Percentiles rank a stretch among this genome's conserved stretches.
phyloP scores from a whole-genome alignment of 805 yeast genomes.

The Priceomyces castillae region DNA sequence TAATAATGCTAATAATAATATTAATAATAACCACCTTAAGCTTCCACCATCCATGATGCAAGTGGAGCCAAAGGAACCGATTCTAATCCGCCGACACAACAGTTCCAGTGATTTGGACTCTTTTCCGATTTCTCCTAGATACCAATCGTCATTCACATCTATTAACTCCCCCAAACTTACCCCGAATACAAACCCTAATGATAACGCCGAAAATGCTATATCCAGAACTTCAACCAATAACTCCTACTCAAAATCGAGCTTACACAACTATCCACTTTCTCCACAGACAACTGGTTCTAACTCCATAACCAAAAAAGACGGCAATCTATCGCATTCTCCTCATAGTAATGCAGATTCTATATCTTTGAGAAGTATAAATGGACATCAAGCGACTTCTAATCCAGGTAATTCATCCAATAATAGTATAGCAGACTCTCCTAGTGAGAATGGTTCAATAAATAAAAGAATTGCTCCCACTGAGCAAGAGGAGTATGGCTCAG shows the following conservation, averaged over 20 bases:
- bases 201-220: conserved; percentile 2
- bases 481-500: neutral
- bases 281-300: conserved; percentile 14
- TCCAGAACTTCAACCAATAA: conserved; percentile 26
- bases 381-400: neutral
- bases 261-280: conserved; percentile 16
- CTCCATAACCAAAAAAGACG: conserved; percentile 2
- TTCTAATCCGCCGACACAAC: conserved; percentile 54
- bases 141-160: conserved; percentile 12
- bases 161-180: conserved; percentile 10
- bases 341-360: conserved; percentile 3
- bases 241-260: conserved; percentile 13
- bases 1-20: neutral
- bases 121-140: conserved; percentile 18
- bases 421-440: conserved; percentile 5
- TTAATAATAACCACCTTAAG: conserved; percentile 16
- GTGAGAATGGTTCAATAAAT: conserved; percentile 2
- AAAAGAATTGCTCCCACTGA: neutral
- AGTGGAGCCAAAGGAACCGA: conserved; percentile 71
- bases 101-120: conserved; percentile 25
- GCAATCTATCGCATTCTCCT: neutral
- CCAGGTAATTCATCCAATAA: neutral
- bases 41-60: conserved; percentile 70
- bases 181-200: conserved; percentile 6
- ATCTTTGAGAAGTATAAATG: conserved; percentile 6